phyloP scores from a whole-genome alignment of 208 protist genomes.

The Leishmania arabica region DNA sequence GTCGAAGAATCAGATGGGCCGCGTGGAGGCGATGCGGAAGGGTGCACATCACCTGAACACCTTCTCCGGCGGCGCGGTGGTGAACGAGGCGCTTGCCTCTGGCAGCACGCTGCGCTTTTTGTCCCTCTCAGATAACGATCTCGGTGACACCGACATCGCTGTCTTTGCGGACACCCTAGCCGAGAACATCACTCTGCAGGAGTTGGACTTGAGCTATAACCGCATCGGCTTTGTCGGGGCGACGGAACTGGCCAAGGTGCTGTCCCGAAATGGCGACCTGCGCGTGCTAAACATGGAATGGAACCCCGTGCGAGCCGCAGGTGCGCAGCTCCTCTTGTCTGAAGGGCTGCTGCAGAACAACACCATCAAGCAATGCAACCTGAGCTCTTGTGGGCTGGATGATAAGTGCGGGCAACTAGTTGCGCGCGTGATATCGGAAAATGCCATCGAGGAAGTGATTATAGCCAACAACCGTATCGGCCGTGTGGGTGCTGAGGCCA shows the following conservation, averaged over 20 bases:
- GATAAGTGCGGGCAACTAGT: slow-evolving; percentile 70
- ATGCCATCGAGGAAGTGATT: slow-evolving; percentile 88
- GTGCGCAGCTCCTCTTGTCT: slow-evolving; percentile 55
- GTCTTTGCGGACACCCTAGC: slow-evolving; percentile 69
- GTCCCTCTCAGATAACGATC: slow-evolving; percentile 68
- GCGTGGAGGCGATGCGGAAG: slow-evolving; percentile 40
- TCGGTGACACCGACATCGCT: slow-evolving; percentile 74
- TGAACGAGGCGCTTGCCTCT: slow-evolving; percentile 60
- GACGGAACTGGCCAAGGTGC: slow-evolving; percentile 65
- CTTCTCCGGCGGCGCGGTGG: slow-evolving; percentile 53
- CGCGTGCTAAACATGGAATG: slow-evolving; percentile 89
- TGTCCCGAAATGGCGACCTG: slow-evolving; percentile 83
- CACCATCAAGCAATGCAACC: slow-evolving; percentile 88
- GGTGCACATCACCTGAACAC: slow-evolving; percentile 4
- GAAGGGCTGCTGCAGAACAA: slow-evolving; percentile 89
- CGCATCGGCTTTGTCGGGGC: slow-evolving; percentile 78
- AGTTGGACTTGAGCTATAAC: slow-evolving; percentile 91
- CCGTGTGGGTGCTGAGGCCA: slow-evolving; percentile 64
- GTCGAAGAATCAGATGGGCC: slow-evolving; percentile 73
- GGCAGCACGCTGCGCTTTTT: slow-evolving; percentile 60
- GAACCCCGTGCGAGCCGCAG: slow-evolving; percentile 79
- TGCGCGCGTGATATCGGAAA: slow-evolving; percentile 81
- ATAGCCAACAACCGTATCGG: slow-evolving; percentile 91
- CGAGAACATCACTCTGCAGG: slow-evolving; percentile 78
- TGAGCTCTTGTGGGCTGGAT: slow-evolving; percentile 82